These are phyloP conservation scores for Rhizophora mangle DNA, from an alignment of 345 rosid genomes.

Conservation along the genomic window DNA sequence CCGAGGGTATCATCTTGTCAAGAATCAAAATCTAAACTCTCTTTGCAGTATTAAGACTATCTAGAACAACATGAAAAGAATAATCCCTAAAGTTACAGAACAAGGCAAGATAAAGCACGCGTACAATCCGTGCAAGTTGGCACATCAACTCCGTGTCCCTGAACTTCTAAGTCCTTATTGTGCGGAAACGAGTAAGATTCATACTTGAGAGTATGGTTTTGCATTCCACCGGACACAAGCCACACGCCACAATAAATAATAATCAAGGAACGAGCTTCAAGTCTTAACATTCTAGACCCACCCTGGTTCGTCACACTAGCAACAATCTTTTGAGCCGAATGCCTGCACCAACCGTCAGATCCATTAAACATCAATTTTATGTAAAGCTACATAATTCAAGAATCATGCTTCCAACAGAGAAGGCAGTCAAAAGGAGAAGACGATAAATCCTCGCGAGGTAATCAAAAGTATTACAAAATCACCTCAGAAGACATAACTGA, in stretches of 20 bases:
- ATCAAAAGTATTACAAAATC: slow-evolving; percentile 9
- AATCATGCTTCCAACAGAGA: slow-evolving; percentile 4
- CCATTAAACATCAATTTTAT: slow-evolving; percentile 16
- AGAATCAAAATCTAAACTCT: slow-evolving; percentile 19
- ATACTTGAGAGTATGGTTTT: slow-evolving; percentile 32
- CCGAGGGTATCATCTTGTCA: slow-evolving; percentile 77
- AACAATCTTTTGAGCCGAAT: slow-evolving; percentile 29
- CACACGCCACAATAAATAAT: slow-evolving; percentile 27
- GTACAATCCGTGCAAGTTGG: slow-evolving; percentile 21
- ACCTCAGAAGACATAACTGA: slow-evolving; percentile 12
- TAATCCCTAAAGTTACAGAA: slow-evolving; percentile 26
- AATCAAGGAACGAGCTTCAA: slow-evolving; percentile 28
- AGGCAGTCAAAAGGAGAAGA: neutral
- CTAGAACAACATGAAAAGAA: slow-evolving; percentile 40
- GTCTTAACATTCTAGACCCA: slow-evolving; percentile 45
- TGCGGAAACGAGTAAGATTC: slow-evolving; percentile 25
- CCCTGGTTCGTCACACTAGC: slow-evolving; percentile 18
- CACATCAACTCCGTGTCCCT: slow-evolving; percentile 39
- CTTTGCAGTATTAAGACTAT: slow-evolving; percentile 15
- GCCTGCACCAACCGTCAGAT: slow-evolving; percentile 40
- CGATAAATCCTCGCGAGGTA: neutral
- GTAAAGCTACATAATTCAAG: slow-evolving; percentile 9
- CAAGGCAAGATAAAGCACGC: slow-evolving; percentile 15
- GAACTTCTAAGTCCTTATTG: slow-evolving; percentile 37
- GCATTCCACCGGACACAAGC: slow-evolving; percentile 37